phyloP scores from a whole-genome alignment of 148 eudicot genomes.

The Silene uniflora region DNA sequence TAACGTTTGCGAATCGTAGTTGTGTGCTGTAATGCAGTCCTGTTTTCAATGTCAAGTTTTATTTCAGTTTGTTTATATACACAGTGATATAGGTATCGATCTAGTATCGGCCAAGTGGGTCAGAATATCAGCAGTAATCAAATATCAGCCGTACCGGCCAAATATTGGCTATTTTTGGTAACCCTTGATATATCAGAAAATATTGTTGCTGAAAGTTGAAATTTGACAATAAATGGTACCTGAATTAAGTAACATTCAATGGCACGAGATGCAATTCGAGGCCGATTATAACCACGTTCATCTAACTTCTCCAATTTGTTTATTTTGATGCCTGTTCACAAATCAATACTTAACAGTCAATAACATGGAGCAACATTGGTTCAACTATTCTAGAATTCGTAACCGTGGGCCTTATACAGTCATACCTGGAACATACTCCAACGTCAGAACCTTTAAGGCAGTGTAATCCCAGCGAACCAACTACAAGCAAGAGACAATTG shows the following conservation, averaged over 20 bases:
- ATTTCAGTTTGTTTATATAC: no score
- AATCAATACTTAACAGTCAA: constrained; percentile 4
- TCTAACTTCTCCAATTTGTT: constrained; percentile 69
- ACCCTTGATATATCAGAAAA: no score
- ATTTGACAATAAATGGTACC: no score
- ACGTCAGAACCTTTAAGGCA: constrained; percentile 74
- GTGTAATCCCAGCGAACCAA: constrained; percentile 89
- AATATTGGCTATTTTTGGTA: no score
- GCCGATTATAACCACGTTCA: constrained; percentile 62
- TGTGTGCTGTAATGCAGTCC: no score
- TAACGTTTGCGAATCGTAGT: no score
- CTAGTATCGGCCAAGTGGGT: no score
- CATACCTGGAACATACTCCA: constrained; percentile 96
- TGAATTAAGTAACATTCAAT: constrained; percentile 94
- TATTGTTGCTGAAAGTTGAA: no score
- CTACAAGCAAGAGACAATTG: constrained; percentile 33
- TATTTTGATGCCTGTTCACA: constrained; percentile 68
- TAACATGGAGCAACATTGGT: background rate
- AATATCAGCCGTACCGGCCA: no score
- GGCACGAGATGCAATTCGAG: constrained; percentile 77
- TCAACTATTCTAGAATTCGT: background rate
- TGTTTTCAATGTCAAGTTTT: no score
- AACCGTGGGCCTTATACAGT: constrained; percentile 8
- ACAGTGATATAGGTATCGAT: no score
- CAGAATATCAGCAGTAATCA: no score